A percentile compares a stretch with the other conserved stretches of the same genome.
These are phyloP conservation scores for Cyclotella choctawhatcheeana DNA, from an alignment of 108 stramenopile genomes.

Conservation along the genomic window DNA sequence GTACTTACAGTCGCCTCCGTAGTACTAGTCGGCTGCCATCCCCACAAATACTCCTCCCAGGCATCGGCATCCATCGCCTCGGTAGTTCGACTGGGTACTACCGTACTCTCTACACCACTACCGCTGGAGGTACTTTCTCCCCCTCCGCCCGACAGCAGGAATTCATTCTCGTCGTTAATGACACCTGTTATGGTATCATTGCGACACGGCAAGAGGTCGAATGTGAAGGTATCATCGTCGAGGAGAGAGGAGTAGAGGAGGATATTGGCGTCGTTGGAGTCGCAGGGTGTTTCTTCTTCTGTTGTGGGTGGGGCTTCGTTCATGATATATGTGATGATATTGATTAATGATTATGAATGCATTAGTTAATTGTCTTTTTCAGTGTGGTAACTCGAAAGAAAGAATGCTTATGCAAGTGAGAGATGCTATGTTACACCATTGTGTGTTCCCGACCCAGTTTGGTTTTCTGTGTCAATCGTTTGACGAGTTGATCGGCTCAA, in stretches of 20 bases:
- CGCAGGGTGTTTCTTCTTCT: constrained; percentile 5
- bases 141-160: neutral
- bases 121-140: neutral
- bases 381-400: no score
- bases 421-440: no score
- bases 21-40: no score
- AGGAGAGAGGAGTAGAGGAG: neutral
- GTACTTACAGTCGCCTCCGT: neutral
- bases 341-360: neutral
- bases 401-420: no score
- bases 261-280: constrained; percentile 7
- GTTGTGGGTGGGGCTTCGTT: neutral
- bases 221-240: neutral
- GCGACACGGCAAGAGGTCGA: neutral
- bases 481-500: no score
- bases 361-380: no score
- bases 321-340: neutral
- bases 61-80: neutral
- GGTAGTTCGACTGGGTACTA: neutral
- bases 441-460: no score
- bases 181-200: neutral
- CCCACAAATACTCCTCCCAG: no score
- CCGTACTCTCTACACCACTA: neutral
- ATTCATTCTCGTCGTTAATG: neutral
- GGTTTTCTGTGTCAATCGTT: no score